Base-by-base conservation (phyloP, 495 filamentous ascomycete species). In the Diplogelasinospora grovesii region DNA sequence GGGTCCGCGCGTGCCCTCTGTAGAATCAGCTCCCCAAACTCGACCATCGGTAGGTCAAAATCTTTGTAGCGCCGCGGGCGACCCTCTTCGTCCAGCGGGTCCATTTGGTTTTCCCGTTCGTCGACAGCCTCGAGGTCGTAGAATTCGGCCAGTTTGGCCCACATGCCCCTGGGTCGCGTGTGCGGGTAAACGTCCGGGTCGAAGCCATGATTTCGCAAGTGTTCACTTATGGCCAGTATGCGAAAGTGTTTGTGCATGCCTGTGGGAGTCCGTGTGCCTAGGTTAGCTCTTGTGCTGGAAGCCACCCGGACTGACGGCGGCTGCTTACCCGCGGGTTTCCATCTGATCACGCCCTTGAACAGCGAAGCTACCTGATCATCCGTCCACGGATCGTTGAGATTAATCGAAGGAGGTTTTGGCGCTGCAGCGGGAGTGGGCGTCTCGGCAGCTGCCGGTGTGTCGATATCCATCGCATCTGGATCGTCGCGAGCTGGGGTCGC, bases 231-330 rank as follows among this genome's bases (percentile, higher is more conserved):
- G 3, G 86, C 79, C 41, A 96, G 79, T 70, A 97, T 90, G 16
- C 87, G 86, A 59, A 98, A 97, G 64, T 97, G 89, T 63, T 93
- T 97, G 68, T 98, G 90, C 70, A 98, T 82, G 35, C 90, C 90
- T 95, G 42, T 8, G 20, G 14, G 10, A 44, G 45, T 36, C 46
- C 2, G 14, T 20, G 37, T 20, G 37, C 8, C 21, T 49, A 29
- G 34, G 46, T 34, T 32, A 30, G 11, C 8, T n/a, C 21, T 36
- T 15, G 28, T 14, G 7, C 18, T 2, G 13, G 4, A 3, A 0
- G 29, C n/a, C n/a, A n/a, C n/a, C n/a, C 16, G 22, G 8, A 13
- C 22, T 13, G 25, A 35, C n/a, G 22, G 6, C 1, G 27, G 27
- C 18, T 31, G 45, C 69, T 71, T 57, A 89, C 90, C 92, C 46